Percentiles rank a stretch among this genome's conserved stretches.
These are phyloP conservation scores for Staphylotrichum longicolle DNA, from an alignment of 495 filamentous ascomycete genomes.

Conservation along the genomic window DNA sequence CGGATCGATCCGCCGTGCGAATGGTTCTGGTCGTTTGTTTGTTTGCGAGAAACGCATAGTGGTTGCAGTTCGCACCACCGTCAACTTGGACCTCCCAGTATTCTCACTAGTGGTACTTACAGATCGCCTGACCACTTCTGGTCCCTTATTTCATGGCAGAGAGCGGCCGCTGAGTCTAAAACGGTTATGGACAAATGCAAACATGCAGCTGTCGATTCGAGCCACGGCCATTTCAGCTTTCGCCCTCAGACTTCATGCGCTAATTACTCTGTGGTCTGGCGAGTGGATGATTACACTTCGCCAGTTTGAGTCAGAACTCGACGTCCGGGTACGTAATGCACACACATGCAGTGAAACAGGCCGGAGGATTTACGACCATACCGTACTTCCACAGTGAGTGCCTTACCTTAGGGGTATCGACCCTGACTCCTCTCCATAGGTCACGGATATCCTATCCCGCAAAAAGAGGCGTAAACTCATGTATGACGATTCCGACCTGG, in stretches of 20 bases:
- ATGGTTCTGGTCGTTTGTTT: background rate
- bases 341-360: too few relatives aligned
- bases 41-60: background rate
- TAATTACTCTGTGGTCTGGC: background rate
- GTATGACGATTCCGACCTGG: background rate
- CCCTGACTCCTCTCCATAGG: too few relatives aligned
- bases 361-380: too few relatives aligned
- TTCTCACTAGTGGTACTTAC: background rate
- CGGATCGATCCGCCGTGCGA: background rate
- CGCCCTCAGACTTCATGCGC: background rate
- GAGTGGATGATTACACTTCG: background rate
- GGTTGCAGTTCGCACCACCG: background rate
- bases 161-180: background rate
- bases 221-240: background rate
- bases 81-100: background rate
- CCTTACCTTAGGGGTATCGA: too few relatives aligned
- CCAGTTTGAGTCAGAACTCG: too few relatives aligned
- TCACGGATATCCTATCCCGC: too few relatives aligned
- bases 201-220: background rate
- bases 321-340: too few relatives aligned
- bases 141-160: background rate
- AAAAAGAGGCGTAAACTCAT: background rate
- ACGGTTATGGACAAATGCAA: background rate
- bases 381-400: too few relatives aligned
- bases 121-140: background rate